Base-by-base conservation (phyloP, 805 yeast species). In the Saccharomycopsis guyanensis region DNA sequence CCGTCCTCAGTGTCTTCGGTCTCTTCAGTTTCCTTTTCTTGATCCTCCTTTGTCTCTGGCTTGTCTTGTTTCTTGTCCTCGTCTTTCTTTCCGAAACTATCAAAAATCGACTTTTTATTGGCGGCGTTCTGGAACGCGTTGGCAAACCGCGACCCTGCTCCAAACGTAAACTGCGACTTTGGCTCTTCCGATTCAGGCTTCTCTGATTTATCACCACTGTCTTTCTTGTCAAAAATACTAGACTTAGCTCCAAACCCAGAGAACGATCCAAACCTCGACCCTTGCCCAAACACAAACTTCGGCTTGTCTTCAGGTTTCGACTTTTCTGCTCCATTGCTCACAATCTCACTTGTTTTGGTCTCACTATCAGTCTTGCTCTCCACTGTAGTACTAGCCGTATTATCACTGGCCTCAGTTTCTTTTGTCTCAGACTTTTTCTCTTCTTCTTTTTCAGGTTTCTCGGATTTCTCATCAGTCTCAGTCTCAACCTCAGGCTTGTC, bases 231-330 rank as follows among this genome's bases (percentile, higher is more conserved):
- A 4, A 49, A 42, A 36, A 52, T 37, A 1, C 46, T 57, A 16
- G 61, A 57, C 5, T 71, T 72, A 56, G 69, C 68, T 3, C 72
- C 76, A 51, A 70, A 69, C 0, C 66, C 67, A 43, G 60, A 64
- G 38, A 58, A 61, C 33, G 45, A 54, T 19, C 56, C 53, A 6
- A 64, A 48, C 54, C 63, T 52, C 1, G 67, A 60, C 8, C 80
- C 79, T 1, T 77, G 63, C 7, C 83, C 84, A 65, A 78, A 78
- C 1, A 75, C 78, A 59, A 73, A 75, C 53, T 69, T 70, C 19
- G 77, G 72, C 45, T 36, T 51, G 29, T 19, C 35, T 13, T 37
- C 33, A 3, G 39, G 38, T 33, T 42, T 35, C 24, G 41, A 38
- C 15, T 43, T 37, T 19, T 38, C 50, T 39, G 50, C 54, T 18